Base-by-base conservation (phyloP, 2,329 filamentous ascomycete species). In the Claviceps humidiphila region DNA sequence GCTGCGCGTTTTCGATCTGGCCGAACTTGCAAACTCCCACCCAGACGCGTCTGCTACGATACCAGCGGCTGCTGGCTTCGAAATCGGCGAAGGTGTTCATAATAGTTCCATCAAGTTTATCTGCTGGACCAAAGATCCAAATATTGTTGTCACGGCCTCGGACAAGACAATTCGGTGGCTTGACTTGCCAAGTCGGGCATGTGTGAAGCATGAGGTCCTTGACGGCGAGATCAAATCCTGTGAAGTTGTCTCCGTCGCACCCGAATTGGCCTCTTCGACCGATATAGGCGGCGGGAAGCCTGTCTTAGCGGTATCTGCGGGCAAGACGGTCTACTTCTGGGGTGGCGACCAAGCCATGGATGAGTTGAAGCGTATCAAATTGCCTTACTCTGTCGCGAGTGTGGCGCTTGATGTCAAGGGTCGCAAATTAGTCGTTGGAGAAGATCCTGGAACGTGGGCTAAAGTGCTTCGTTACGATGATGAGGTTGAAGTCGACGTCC, bases 161-260 rank as follows among this genome's bases (percentile, higher is more conserved):
- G 91, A 96, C 65, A 94, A 93, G 65, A 89, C 85, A 47, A 78
- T 98, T 26, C 83, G 93, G 53, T 98, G 93, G 93, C 95, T 93
- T 74, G 89, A 98, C 66, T 73, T 97, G 47, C 83, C 88, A 24
- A 82, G 81, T 50, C 82, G 85, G 50, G 76, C 82, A 38, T 82
- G 87, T 24, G 81, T 95, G 54, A 81, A 86, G 45, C 83, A 91
- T 53, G 83, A 88, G 63, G 74, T 78, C 9, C 80, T 97, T 45
- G 88, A 95, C 55, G 88, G 87, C 38, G 79, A 88, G 57, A 91
- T 97, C 63, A 89, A 87, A 57, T 93, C 88, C 9, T 97, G 91
- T 71, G 93, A 98, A 68, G 80, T 97, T 60, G 91, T 87, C 51
- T 77, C 79, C 16, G 73, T 88, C 6, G 74, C 84, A 1, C 74